phyloP scores from a whole-genome alignment of 129 eudicot genomes.

The Tagetes patula region DNA sequence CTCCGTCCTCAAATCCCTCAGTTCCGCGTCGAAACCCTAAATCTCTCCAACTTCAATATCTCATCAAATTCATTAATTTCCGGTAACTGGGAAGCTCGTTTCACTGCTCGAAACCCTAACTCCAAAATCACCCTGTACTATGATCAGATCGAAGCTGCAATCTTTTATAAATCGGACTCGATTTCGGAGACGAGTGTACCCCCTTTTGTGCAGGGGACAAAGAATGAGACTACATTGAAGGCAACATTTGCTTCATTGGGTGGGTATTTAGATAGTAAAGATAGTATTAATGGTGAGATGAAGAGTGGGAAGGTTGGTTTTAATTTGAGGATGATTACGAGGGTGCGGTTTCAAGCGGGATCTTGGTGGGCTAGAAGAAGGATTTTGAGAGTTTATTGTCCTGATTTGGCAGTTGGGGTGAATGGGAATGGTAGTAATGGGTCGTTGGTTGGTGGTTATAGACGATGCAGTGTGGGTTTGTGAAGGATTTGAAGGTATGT shows the following conservation, averaged over 20 bases:
- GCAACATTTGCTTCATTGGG: conserved; percentile 51
- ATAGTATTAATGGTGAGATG: conserved; percentile 41
- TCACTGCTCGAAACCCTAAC: conserved; percentile 70
- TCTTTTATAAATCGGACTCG: conserved; percentile 38
- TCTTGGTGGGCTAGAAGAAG: conserved; percentile 81
- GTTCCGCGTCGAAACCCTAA: conserved; percentile 57
- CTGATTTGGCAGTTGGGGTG: conserved; percentile 42
- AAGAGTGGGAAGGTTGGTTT: conserved; percentile 47
- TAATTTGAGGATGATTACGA: conserved; percentile 54
- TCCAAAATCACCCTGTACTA: conserved; percentile 54
- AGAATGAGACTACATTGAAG: conserved; percentile 38
- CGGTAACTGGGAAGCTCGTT: conserved; percentile 46
- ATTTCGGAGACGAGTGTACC: conserved; percentile 48
- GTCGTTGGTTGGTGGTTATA: conserved; percentile 46
- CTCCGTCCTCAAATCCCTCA: conserved; percentile 84
- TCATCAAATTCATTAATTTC: conserved; percentile 40
- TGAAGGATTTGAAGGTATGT: conserved; percentile 20
- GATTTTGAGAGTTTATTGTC: conserved; percentile 56
- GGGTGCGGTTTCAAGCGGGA: conserved; percentile 65
- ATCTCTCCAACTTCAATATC: conserved; percentile 53
- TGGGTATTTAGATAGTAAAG: conserved; percentile 39
- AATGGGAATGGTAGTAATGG: conserved; percentile 34
- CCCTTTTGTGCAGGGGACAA: conserved; percentile 67
- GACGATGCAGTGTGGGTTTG: conserved; percentile 50
- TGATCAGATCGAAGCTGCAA: conserved; percentile 47